These are phyloP conservation scores for Stagonosporopsis vannaccii DNA, from an alignment of 2,329 filamentous ascomycete species.

Conservation along the genomic window DNA sequence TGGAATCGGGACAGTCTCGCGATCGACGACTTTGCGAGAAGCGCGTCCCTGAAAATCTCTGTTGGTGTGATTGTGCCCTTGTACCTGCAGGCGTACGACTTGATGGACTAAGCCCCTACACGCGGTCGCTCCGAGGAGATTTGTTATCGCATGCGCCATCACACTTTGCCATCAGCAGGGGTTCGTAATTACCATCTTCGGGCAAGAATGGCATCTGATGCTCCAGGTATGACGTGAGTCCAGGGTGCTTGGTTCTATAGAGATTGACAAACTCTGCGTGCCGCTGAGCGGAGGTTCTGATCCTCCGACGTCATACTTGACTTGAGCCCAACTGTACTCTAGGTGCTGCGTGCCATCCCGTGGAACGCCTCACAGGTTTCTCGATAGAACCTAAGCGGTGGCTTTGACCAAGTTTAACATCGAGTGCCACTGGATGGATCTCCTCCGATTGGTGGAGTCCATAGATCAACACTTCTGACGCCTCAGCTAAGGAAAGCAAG, in stretches of 20 bases:
- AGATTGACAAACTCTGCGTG: not conserved
- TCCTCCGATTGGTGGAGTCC: constrained; percentile 9
- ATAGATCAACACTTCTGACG: constrained; percentile 13
- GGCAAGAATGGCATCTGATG: constrained; percentile 12
- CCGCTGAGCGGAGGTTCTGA: not conserved
- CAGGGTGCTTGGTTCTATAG: not conserved
- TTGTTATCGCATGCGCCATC: constrained; percentile 10
- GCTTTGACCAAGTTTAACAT: constrained; percentile 9
- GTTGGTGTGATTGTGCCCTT: constrained; percentile 19
- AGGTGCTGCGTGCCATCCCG: constrained; percentile 1
- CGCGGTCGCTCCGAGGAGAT: constrained; percentile 3
- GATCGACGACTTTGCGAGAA: constrained; percentile 26
- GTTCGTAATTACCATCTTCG: constrained; percentile 14
- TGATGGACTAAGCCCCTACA: constrained; percentile 1
- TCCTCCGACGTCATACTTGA: constrained; percentile 22
- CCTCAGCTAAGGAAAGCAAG: constrained; percentile 9
- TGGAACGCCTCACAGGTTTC: constrained; percentile 21
- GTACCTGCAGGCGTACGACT: constrained; percentile 37
- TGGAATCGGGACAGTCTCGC: constrained; percentile 30
- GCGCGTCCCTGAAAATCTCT: constrained; percentile 28
- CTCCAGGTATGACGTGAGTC: constrained; percentile 22
- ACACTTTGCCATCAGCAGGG: constrained; percentile 16
- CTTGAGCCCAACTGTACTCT: constrained; percentile 1
- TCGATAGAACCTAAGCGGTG: constrained; percentile 10
- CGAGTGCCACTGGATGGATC: constrained; percentile 2